Evolutionary conservation across 169 alveolate genomes (phyloP).

Genomic region (Cryptosporidium xiaoi): DNA sequence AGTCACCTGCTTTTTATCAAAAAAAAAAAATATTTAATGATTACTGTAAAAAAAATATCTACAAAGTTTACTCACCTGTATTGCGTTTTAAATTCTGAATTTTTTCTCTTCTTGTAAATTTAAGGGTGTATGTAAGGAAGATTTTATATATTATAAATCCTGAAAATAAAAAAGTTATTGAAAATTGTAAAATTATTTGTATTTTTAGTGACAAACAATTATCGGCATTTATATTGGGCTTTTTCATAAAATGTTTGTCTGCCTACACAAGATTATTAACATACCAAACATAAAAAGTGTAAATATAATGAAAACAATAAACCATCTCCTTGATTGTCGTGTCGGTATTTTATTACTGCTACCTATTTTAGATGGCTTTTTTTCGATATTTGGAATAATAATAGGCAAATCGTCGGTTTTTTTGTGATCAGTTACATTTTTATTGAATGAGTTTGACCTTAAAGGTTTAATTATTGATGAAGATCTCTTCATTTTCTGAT

Average conservation of each 20-base stretch:
- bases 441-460: constrained; percentile 12
- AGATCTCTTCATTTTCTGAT: constrained; percentile 61
- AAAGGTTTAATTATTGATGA: constrained; percentile 57
- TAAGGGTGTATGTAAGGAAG: constrained; percentile 24
- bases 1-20: too few species aligned
- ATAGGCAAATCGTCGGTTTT: constrained; percentile 54
- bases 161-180: constrained; percentile 12
- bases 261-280: constrained; percentile 7
- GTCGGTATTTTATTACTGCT: not conserved
- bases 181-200: not conserved
- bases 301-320: constrained; percentile 40
- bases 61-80: too few species aligned
- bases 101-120: too few species aligned
- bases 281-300: constrained; percentile 60
- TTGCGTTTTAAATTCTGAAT: too few species aligned
- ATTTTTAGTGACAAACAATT: not conserved
- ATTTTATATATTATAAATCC: constrained; percentile 56
- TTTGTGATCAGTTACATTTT: constrained; percentile 21
- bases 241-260: not conserved
- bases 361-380: not conserved
- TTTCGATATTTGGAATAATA: constrained; percentile 13
- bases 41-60: too few species aligned
- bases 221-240: not conserved
- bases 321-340: constrained; percentile 12
- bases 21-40: too few species aligned